Percentiles rank a stretch among this genome's conserved stretches.
Conservation (phyloP, 2,329 filamentous ascomycete genomes). For the Fusarium staphyleae region DNA sequence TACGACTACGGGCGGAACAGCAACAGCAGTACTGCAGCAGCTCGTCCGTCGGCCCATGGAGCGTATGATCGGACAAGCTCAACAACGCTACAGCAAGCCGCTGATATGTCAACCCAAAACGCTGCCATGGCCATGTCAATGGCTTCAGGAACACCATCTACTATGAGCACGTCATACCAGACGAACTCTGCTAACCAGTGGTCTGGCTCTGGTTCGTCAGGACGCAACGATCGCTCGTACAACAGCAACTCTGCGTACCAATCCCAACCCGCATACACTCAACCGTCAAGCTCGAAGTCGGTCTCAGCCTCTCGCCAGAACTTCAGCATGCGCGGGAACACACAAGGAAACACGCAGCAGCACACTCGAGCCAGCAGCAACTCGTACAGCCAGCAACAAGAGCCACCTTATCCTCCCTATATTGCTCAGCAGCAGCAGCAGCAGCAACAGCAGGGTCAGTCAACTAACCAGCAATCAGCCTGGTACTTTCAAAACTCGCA, state of each 20-base stretch:
- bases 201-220: slow-evolving; percentile 25
- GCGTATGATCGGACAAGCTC: slow-evolving; percentile 45
- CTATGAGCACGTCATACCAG: slow-evolving; percentile 31
- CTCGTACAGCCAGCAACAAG: slow-evolving; percentile 27
- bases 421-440: slow-evolving; percentile 32
- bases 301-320: slow-evolving; percentile 30
- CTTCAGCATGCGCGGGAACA: slow-evolving; percentile 31
- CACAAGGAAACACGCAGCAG: slow-evolving; percentile 15
- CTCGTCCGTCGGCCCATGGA: slow-evolving; percentile 25
- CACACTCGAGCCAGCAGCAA: slow-evolving; percentile 19
- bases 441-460: slow-evolving; percentile 31
- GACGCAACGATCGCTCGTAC: slow-evolving; percentile 24
- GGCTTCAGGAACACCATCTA: slow-evolving; percentile 23
- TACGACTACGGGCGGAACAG: slow-evolving; percentile 35
- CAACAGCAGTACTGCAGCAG: slow-evolving; percentile 2
- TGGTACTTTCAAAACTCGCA: slow-evolving; percentile 43
- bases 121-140: slow-evolving; percentile 35
- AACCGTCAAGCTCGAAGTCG: slow-evolving; percentile 18
- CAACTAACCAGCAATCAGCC: slow-evolving; percentile 25
- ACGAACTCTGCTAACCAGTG: slow-evolving; percentile 37
- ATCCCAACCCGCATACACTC: slow-evolving; percentile 21
- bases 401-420: slow-evolving; percentile 27
- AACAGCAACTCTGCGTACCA: slow-evolving; percentile 24
- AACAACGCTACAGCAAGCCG: neutral
- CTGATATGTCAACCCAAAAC: slow-evolving; percentile 39